These are phyloP conservation scores for Tubosaeta sp. DNA, from an alignment of 768 basidiomycete species.

Conservation along the genomic window DNA sequence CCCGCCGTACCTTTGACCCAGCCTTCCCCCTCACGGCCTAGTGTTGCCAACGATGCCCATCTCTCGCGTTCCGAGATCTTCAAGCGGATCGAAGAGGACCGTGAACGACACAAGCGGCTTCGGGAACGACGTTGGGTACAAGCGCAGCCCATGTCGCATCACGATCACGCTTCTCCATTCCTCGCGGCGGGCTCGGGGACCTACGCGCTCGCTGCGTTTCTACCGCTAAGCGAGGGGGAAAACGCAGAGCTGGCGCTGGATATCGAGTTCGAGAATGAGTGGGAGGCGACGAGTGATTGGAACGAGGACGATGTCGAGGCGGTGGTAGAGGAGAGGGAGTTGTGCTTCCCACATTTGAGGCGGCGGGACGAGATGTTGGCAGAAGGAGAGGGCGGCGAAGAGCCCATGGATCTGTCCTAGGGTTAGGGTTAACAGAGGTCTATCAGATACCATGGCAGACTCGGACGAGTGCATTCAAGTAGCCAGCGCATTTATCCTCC, in stretches of 20 bases:
- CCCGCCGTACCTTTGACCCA: conserved; percentile 4
- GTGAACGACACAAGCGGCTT: conserved; percentile 88
- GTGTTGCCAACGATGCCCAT: conserved; percentile 7
- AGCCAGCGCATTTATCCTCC: conserved; percentile 77
- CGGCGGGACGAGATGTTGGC: conserved; percentile 8
- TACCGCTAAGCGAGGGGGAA: conserved; percentile 41
- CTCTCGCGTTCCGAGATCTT: conserved; percentile 69
- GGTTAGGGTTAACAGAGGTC: conserved; percentile 25
- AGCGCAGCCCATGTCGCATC: conserved; percentile 41
- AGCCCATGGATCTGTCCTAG: conserved; percentile 37
- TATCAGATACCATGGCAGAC: conserved; percentile 42
- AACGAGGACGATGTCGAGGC: conserved; percentile 86
- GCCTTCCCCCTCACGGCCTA: conserved; percentile 1
- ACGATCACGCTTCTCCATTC: not conserved
- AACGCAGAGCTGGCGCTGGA: conserved; percentile 55
- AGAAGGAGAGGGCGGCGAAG: conserved; percentile 39
- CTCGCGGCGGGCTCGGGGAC: conserved; percentile 3
- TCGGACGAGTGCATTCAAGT: conserved; percentile 59
- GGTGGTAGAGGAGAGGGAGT: conserved; percentile 60
- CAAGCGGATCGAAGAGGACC: conserved; percentile 87
- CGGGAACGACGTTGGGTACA: conserved; percentile 93
- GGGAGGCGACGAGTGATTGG: conserved; percentile 89
- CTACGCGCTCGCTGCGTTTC: conserved; percentile 20
- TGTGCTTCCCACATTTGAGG: conserved; percentile 54
- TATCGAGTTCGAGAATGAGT: conserved; percentile 85